Conservation (phyloP, 2,329 filamentous ascomycete species). For the Aspergillus japonicus region DNA sequence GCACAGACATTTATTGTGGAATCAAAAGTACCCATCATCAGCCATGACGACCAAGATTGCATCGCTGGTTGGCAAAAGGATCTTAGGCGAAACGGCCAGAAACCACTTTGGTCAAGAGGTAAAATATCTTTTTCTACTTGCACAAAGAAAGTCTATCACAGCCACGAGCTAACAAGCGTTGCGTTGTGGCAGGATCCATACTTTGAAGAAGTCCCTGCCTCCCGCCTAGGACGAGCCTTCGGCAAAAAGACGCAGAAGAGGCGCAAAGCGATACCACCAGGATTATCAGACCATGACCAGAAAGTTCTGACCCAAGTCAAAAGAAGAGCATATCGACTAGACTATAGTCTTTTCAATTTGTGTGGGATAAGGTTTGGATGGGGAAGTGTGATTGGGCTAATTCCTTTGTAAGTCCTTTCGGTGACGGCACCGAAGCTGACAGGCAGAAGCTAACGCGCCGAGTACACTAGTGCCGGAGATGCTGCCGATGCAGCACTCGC, state of each 20-base stretch:
- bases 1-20: background rate
- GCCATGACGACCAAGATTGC: slow-evolving; percentile 30
- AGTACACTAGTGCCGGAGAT: slow-evolving; percentile 65
- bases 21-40: slow-evolving; percentile 24
- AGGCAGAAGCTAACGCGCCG: background rate
- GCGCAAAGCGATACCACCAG: slow-evolving; percentile 79
- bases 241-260: slow-evolving; percentile 74
- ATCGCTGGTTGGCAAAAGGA: slow-evolving; percentile 33
- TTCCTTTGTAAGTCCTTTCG: slow-evolving; percentile 71
- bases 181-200: slow-evolving; percentile 70
- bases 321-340: slow-evolving; percentile 77
- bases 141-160: background rate
- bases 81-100: slow-evolving; percentile 39
- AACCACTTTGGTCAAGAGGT: slow-evolving; percentile 46
- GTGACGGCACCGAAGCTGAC: background rate
- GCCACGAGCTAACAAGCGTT: slow-evolving; percentile 6
- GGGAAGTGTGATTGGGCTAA: slow-evolving; percentile 78
- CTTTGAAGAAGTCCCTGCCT: slow-evolving; percentile 78
- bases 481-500: slow-evolving; percentile 71
- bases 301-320: slow-evolving; percentile 83
- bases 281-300: slow-evolving; percentile 78
- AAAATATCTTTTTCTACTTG: slow-evolving; percentile 14
- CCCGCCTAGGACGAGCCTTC: slow-evolving; percentile 63
- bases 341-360: slow-evolving; percentile 79
- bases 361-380: slow-evolving; percentile 84